Base-by-base conservation (phyloP, 2,329 filamentous ascomycete species). In the Chaetomium globosum region DNA sequence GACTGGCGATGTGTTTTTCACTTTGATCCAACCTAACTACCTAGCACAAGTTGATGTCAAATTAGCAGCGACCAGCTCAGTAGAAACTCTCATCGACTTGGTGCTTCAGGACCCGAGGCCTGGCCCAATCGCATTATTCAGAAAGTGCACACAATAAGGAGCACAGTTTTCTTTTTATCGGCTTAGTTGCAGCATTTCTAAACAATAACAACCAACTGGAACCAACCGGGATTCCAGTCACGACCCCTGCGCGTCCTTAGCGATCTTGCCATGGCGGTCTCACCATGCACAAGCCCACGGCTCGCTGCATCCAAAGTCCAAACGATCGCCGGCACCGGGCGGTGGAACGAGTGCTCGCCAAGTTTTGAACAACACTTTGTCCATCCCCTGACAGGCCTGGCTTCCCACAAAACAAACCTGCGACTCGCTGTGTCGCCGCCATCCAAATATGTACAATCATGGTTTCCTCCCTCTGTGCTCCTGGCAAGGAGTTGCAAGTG, bases 251-350 rank as follows among this genome's bases (percentile, higher is more conserved):
- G n/a, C n/a, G 8, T 48, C 7, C 46, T 48, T 48, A 2, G 19
- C 46, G 46, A 48, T 23, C 46, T 23, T 48, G 46, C 46, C 19
- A n/a, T 48, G 46, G 46, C 46, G 19, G 46, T 43, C 39, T 43
- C 39, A 43, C 16, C 39, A 43, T n/a, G 39, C 39, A 48, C 46
- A 23, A 12, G 33, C 33, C 33, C 33, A 52, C 49, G 51, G 51
- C 51, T 53, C 4, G 51, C 51, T 43, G 36, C 53, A 28, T 46
- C 31, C 13, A 36, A 33, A 56, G 12, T 56, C 31, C 54, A 56
- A 36, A 33, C 19, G n/a, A 56, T 26, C 39, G 39, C 39, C 39
- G 39, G 39, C 39, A 16, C 16, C n/a, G 39, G 39, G 39, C 39
- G 39, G 39, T 43, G 39, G 39, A 43, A 43, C 39, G 16, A n/a